Conservation (phyloP, 495 filamentous ascomycete species). For the Penicillium lividum region DNA sequence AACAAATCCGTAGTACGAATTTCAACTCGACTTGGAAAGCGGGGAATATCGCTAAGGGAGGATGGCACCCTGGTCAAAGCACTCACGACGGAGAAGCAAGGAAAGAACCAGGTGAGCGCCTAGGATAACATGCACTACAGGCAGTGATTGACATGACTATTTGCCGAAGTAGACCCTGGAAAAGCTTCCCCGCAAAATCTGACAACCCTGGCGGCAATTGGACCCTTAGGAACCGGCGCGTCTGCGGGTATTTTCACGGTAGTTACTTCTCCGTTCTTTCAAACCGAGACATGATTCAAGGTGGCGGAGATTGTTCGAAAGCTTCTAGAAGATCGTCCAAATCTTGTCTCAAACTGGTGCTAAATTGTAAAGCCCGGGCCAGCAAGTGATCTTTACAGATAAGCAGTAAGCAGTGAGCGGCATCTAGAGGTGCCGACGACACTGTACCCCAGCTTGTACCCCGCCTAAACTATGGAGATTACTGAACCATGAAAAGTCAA, state of each 20-base stretch:
- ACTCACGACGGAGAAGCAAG: slow-evolving; percentile 6
- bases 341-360: slow-evolving; percentile 6
- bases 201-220: slow-evolving; percentile 4
- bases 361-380: slow-evolving; percentile 7
- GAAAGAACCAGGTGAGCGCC: slow-evolving; percentile 5
- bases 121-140: slow-evolving; percentile 8
- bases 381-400: slow-evolving; percentile 6
- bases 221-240: slow-evolving; percentile 8
- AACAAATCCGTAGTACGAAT: slow-evolving; percentile 4
- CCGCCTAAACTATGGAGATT: slow-evolving; percentile 8
- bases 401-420: slow-evolving; percentile 9
- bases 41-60: slow-evolving; percentile 8
- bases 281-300: slow-evolving; percentile 8
- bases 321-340: slow-evolving; percentile 5
- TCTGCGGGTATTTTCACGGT: slow-evolving; percentile 9
- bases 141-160: slow-evolving; percentile 2
- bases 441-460: slow-evolving; percentile 7
- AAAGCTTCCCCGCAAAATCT: slow-evolving; percentile 8
- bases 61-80: slow-evolving; percentile 6
- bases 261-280: slow-evolving; percentile 8
- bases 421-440: slow-evolving; percentile 6
- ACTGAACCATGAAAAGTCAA: slow-evolving; percentile 8
- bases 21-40: slow-evolving; percentile 9
- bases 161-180: slow-evolving; percentile 7
- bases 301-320: slow-evolving; percentile 5